Conservation (phyloP, 1,284 basidiomycete species). For the Rhizoctonia solani region DNA sequence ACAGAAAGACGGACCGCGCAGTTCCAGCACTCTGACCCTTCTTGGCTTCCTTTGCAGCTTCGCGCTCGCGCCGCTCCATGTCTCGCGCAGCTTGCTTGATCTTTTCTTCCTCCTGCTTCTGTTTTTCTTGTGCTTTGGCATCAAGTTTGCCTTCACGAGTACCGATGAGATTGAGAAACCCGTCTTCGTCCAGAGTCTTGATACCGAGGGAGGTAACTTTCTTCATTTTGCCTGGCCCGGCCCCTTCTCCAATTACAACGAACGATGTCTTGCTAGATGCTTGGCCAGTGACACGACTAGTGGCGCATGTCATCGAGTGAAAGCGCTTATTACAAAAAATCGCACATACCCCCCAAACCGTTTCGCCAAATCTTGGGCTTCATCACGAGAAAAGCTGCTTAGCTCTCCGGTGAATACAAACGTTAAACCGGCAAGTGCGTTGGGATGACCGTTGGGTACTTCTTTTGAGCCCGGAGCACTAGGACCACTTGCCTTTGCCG, state of each 20-base stretch:
- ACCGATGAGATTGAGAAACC: conserved; percentile 81
- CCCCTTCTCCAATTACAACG: conserved; percentile 86
- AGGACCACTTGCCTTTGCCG: conserved; percentile 70
- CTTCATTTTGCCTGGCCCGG: conserved; percentile 85
- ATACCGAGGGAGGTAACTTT: conserved; percentile 82
- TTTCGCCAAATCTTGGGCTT: conserved; percentile 86
- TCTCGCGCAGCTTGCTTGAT: conserved; percentile 75
- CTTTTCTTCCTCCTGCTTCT: conserved; percentile 78
- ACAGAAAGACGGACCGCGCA: background rate
- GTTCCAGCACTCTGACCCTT: background rate
- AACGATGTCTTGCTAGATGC: conserved; percentile 91
- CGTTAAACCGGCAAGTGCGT: conserved; percentile 84
- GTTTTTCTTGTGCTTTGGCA: conserved; percentile 80
- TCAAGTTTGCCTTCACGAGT: conserved; percentile 64
- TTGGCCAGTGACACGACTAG: conserved; percentile 80
- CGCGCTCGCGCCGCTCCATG: conserved; percentile 70
- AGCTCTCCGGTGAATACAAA: conserved; percentile 98
- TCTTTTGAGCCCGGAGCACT: conserved; percentile 77
- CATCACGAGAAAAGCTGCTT: conserved; percentile 83
- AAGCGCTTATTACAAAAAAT: conserved; percentile 20
- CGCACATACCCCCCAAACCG: conserved; percentile 82
- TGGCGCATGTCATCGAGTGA: conserved; percentile 8
- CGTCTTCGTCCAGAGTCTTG: conserved; percentile 82
- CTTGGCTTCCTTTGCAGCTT: conserved; percentile 51
- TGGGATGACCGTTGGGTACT: conserved; percentile 75